phyloP scores from a whole-genome alignment of 2,329 filamentous ascomycete species.

The Helminthosporium solani region DNA sequence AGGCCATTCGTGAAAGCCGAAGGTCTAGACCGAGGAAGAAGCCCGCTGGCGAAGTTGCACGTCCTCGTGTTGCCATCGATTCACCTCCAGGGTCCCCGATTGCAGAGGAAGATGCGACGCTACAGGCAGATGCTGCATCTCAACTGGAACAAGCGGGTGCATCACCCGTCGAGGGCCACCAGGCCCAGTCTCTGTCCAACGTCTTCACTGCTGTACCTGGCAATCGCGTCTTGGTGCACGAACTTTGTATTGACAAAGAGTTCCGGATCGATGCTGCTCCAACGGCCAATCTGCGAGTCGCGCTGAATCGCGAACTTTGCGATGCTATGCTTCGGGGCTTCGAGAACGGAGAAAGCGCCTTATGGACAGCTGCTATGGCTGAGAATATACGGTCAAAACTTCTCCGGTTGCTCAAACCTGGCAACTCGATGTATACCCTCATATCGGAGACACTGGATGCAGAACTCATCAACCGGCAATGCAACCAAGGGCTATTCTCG shows the following conservation, averaged over 20 bases:
- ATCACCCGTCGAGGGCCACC: constrained; percentile 26
- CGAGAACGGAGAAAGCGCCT: constrained; percentile 63
- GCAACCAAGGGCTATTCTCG: constrained; percentile 70
- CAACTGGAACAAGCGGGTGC: constrained; percentile 24
- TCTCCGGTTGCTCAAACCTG: constrained; percentile 67
- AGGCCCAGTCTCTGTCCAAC: constrained; percentile 51
- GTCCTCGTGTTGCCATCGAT: constrained; percentile 63
- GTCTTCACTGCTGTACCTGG: constrained; percentile 65
- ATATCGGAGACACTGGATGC: constrained; percentile 75
- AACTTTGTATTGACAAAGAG: constrained; percentile 76
- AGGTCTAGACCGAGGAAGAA: constrained; percentile 65
- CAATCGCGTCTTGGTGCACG: constrained; percentile 75
- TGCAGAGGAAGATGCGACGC: constrained; percentile 39
- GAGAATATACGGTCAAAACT: constrained; percentile 71
- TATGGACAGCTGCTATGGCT: constrained; percentile 69
- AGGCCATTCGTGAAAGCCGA: constrained; percentile 71
- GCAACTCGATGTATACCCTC: constrained; percentile 71
- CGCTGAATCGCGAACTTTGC: constrained; percentile 60
- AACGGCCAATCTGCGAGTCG: constrained; percentile 59
- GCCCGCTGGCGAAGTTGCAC: constrained; percentile 64
- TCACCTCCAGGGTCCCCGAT: constrained; percentile 28
- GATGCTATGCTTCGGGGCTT: constrained; percentile 63
- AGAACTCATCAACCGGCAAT: constrained; percentile 68
- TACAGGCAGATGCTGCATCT: constrained; percentile 33
- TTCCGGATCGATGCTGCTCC: constrained; percentile 65